These are phyloP conservation scores for Euphorbia pulcherrima DNA, from an alignment of 345 rosid species.

Conservation along the genomic window DNA sequence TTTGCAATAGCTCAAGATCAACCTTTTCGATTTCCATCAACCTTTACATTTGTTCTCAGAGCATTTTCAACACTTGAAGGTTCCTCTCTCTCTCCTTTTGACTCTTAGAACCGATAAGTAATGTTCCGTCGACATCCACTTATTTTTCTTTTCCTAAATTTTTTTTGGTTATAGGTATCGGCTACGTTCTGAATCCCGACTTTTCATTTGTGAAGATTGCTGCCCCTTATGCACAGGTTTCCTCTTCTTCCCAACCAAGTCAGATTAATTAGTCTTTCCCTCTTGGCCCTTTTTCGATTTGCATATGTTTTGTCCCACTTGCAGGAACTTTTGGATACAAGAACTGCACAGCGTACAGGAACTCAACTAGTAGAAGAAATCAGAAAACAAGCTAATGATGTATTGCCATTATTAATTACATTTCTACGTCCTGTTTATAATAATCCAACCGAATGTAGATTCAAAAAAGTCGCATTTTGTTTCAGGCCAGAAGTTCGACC, in stretches of 20 bases:
- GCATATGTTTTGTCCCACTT: conserved; percentile 10
- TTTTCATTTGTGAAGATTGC: conserved; percentile 85
- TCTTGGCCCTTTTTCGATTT: neutral
- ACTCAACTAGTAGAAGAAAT: conserved; percentile 68
- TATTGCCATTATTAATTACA: conserved; percentile 26
- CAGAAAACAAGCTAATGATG: conserved; percentile 88
- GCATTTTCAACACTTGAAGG: conserved; percentile 98
- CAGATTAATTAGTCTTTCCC: neutral
- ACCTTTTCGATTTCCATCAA: conserved; percentile 88
- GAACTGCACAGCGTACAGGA: conserved; percentile 47
- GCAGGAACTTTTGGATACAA: conserved; percentile 84
- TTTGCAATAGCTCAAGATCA: conserved; percentile 94
- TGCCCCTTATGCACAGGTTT: conserved; percentile 92
- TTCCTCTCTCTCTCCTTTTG: conserved; percentile 18
- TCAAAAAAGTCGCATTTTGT: conserved; percentile 15
- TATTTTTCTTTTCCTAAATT: conserved; percentile 11
- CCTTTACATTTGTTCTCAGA: conserved; percentile 79
- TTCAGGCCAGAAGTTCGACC: conserved; percentile 75
- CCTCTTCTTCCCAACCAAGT: neutral
- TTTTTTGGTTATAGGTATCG: conserved; percentile 59
- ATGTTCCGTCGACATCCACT: neutral
- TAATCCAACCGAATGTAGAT: neutral
- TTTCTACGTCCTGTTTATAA: neutral
- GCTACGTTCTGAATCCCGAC: conserved; percentile 72
- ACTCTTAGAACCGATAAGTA: neutral